Percentiles rank a stretch among this genome's conserved stretches.
Evolutionary conservation across 2,329 filamentous ascomycete genomes (phyloP).

Genomic region (Fusarium chlamydosporum): DNA sequence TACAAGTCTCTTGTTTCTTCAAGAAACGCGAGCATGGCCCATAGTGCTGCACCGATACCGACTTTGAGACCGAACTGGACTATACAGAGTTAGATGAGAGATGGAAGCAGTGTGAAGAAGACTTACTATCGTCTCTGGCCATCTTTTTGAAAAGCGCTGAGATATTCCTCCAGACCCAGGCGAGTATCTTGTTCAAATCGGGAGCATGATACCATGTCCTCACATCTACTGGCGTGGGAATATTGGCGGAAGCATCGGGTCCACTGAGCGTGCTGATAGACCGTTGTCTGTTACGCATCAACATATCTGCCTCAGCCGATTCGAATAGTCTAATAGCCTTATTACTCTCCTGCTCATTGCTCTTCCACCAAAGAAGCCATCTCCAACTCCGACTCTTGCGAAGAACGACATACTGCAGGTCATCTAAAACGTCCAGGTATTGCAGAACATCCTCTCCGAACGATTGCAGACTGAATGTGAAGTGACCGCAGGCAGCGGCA

Average conservation of each 20-base stretch:
- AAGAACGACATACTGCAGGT: conserved; percentile 80
- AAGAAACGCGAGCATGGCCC: conserved; percentile 90
- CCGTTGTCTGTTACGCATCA: conserved; percentile 30
- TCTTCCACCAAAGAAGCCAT: conserved; percentile 85
- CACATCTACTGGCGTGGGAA: conserved; percentile 12
- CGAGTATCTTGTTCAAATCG: conserved; percentile 36
- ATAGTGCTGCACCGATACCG: conserved; percentile 88
- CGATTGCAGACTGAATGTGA: conserved; percentile 89
- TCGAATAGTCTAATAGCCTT: conserved; percentile 58
- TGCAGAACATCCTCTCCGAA: conserved; percentile 90
- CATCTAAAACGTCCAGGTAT: conserved; percentile 86
- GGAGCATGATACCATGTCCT: conserved; percentile 32
- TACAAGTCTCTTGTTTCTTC: conserved; percentile 83
- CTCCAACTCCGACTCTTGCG: conserved; percentile 77
- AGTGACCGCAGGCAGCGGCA: conserved; percentile 94
- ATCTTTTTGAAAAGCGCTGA: conserved; percentile 60
- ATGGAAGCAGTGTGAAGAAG: conserved; percentile 54
- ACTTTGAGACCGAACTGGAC: conserved; percentile 88
- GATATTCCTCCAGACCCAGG: conserved; percentile 42
- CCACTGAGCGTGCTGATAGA: conserved; percentile 3
- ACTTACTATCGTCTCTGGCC: conserved; percentile 61
- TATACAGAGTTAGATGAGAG: conserved; percentile 57
- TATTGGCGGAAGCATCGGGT: not conserved
- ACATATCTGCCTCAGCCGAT: conserved; percentile 41
- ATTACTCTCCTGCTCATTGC: conserved; percentile 11